These are phyloP conservation scores for Suillus bovinus DNA, from an alignment of 768 basidiomycete species.

Conservation along the genomic window DNA sequence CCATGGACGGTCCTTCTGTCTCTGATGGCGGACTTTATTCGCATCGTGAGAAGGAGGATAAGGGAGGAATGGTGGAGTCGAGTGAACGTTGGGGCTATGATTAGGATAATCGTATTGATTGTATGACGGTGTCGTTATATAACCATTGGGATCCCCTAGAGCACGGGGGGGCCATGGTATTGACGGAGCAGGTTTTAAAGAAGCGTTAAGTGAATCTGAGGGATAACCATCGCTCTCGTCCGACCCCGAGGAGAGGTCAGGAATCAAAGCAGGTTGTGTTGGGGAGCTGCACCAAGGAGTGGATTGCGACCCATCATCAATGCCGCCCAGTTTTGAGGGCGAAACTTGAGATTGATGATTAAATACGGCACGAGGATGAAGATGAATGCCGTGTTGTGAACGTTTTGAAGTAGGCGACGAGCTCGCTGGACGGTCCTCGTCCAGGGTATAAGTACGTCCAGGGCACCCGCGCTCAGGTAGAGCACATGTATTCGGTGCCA, in stretches of 20 bases:
- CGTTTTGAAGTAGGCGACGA: conserved; percentile 17
- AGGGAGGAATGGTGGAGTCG: conserved; percentile 12
- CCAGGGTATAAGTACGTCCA: conserved; percentile 64
- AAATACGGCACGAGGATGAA: conserved; percentile 46
- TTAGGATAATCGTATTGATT: conserved; percentile 11
- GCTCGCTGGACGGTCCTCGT: conserved; percentile 30
- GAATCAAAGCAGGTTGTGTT: conserved; percentile 51
- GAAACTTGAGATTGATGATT: conserved; percentile 7
- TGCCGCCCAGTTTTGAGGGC: conserved; percentile 3
- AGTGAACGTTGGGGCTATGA: conserved; percentile 5
- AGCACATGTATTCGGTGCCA: conserved; percentile 69
- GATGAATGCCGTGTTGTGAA: conserved; percentile 36
- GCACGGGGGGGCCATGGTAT: conserved; percentile 17
- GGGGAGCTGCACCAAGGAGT: conserved; percentile 16
- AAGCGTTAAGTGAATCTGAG: conserved; percentile 25
- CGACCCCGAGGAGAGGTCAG: conserved; percentile 60
- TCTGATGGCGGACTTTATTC: conserved; percentile 16
- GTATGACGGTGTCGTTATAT: conserved; percentile 1
- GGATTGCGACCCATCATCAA: conserved; percentile 17
- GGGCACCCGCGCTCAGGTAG: conserved; percentile 80
- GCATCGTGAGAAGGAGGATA: conserved; percentile 9
- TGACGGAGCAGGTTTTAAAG: conserved; percentile 23
- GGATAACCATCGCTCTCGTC: conserved; percentile 63
- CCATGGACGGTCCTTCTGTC: conserved; percentile 16
- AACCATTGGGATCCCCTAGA: conserved; percentile 15